Base-by-base conservation (phyloP, 1,139 yeast species). In the Fermentozyma sake region DNA sequence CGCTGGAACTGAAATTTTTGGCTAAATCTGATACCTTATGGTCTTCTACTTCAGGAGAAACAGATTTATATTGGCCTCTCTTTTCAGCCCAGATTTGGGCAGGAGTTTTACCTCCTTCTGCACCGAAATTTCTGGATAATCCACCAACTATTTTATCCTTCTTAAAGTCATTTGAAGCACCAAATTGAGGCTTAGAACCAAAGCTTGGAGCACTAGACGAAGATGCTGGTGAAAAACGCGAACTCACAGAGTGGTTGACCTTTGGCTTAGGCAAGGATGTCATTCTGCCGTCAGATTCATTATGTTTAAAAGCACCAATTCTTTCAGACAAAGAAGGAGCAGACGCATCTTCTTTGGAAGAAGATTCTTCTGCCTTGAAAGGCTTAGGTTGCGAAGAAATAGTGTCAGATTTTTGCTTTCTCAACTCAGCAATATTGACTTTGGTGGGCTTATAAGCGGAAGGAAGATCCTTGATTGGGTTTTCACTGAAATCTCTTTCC, bases 61-160 rank as follows among this genome's bases (percentile, higher is more conserved):
- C 76, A 20, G 65, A 63, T 44, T 65, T 71, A 44, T 62, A 73
- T 44, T 75, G 70, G 27, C 84, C 91, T 52, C 80, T 79, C 65
- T 79, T 85, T 54, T 85, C 96, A 12, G 96, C 96, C 96, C 96
- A 87, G 20, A 84, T 50, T 57, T 87, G 96, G 19, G 96, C 96
- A 16, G 97, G 96, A 4, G 95, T 83, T 58, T 85, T 84, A 35
- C 95, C 96, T 33, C 72, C 75, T 39, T 72, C 73, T 28, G 84
- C 65, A 35, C 76, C 94, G 52, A 76, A 82, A 50, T 80, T 72
- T 55, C 79, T 74, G 31, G 79, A 72, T 22, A 73, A 58, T 20
- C 89, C 94, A 26, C 83, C 79, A 22, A 72, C 69, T 6, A 75
- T 60, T 33, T 72, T 69, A 23, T 74, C 72, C 24, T 53, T 58